Base-by-base conservation (phyloP, 169 alveolate genomes). In the Neospora caninum region DNA sequence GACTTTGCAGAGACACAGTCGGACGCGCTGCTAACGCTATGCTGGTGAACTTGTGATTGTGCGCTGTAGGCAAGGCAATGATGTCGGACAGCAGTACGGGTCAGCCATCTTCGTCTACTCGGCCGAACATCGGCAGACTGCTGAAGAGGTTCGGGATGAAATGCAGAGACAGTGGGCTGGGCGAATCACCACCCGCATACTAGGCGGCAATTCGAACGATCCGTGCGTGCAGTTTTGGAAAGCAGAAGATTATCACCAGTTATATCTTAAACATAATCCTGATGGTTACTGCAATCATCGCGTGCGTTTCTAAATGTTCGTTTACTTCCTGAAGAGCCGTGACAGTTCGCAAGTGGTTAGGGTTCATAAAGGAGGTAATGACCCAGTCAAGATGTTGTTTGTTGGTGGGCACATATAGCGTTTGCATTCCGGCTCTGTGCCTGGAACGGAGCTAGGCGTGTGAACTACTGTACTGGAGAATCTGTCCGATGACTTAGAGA, bases 21-120 rank as follows among this genome's bases (percentile, higher is more conserved):
- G 73, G 73, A 64, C n/a, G 34, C 7, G 20, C 31, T 4, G 73
- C 31, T 64, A 29, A 64, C 1, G 73, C 73, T 64, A 6, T 64
- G n/a, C n/a, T 64, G 73, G 73, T 27, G 20, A 27, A 4, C 73
- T 16, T 54, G 73, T 70, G 88, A 4, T 27, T 45, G n/a, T 78
- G 58, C 38, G 18, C 27, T 83, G 54, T 67, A 88, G 96, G 42
- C 96, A 97, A 92, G 98, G 98, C 2, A 91, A 94, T 34, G 98
- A 97, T 91, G 91, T 88, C 36, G 98, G 98, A 36, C 78, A 96
- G 20, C 96, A 97, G 86, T 97, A 97, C 91, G 94, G 98, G 73
- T 95, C 98, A 36, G 97, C 96, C 29, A 95, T 97, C 31, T 97
- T 92, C 53, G 95, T 94, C 69, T 70, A 73, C 70, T 82, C 88